Evolutionary conservation across 257 asterid genomes (phyloP).

Genomic region (Ligustrum vulgare): DNA sequence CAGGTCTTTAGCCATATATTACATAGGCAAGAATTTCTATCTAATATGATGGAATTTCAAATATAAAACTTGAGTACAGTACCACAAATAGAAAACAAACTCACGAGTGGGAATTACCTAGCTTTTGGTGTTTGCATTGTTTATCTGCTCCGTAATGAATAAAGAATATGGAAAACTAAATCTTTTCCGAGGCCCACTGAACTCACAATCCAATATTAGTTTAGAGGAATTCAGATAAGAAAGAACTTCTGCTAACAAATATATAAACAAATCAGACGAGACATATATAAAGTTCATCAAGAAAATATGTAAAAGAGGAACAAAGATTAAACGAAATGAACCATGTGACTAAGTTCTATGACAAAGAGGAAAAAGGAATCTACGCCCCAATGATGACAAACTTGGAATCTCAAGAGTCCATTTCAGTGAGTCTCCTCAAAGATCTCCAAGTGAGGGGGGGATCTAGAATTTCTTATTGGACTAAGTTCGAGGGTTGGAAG

Average conservation of each 20-base stretch:
- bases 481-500: too few species aligned
- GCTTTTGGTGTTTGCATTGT: slow-evolving; percentile 83
- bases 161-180: slow-evolving; percentile 32
- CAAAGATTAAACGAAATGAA: too few species aligned
- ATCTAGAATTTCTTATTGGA: too few species aligned
- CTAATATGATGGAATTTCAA: not conserved
- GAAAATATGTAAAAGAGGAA: not conserved
- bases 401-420: too few species aligned
- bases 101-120: slow-evolving; percentile 45
- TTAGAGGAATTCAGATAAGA: slow-evolving; percentile 41
- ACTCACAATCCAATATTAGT: slow-evolving; percentile 51
- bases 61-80: not conserved
- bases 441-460: too few species aligned
- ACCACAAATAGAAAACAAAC: not conserved
- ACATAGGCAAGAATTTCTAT: not conserved
- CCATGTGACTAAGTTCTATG: too few species aligned
- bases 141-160: slow-evolving; percentile 25
- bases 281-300: slow-evolving; percentile 18
- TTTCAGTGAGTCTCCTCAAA: too few species aligned
- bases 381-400: too few species aligned
- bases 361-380: too few species aligned
- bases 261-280: slow-evolving; percentile 26
- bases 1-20: not conserved
- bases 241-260: slow-evolving; percentile 17
- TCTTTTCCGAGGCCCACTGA: slow-evolving; percentile 47